Percentiles rank a stretch among this genome's conserved stretches.
These are phyloP conservation scores for Solanum tacnaense DNA, from an alignment of 257 asterid species.

Conservation along the genomic window DNA sequence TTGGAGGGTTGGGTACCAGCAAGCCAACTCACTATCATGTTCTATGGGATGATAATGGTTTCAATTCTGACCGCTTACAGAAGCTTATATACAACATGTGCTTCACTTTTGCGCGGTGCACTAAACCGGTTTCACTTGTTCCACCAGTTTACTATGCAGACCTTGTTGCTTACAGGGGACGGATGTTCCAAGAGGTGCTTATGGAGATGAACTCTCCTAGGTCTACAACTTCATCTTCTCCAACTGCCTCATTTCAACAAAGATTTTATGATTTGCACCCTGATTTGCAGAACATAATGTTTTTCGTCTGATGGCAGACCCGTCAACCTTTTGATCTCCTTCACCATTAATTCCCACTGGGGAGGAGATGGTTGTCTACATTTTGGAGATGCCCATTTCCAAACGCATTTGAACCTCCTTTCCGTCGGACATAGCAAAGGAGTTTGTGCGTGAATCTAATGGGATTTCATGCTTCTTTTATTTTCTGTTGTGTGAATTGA, in stretches of 20 bases:
- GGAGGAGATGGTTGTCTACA: neutral
- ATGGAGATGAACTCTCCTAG: conserved; percentile 18
- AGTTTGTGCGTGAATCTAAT: conserved; percentile 73
- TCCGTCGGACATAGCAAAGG: conserved; percentile 15
- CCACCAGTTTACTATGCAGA: conserved; percentile 77
- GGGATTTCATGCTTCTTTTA: conserved; percentile 9
- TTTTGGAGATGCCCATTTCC: neutral
- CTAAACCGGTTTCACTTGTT: conserved; percentile 65
- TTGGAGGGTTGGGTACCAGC: conserved; percentile 69
- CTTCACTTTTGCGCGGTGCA: conserved; percentile 62
- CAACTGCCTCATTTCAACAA: conserved; percentile 21
- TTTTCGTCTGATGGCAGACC: conserved; percentile 21
- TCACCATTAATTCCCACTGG: neutral
- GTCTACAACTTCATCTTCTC: neutral
- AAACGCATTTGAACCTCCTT: conserved; percentile 32
- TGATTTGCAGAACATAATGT: conserved; percentile 40
- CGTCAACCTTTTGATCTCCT: neutral
- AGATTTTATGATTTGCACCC: conserved; percentile 28
- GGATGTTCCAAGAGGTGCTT: conserved; percentile 46
- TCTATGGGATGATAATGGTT: conserved; percentile 48
- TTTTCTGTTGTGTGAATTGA: neutral
- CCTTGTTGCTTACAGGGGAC: conserved; percentile 73
- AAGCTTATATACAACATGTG: conserved; percentile 60
- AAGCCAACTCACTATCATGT: conserved; percentile 69
- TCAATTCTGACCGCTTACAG: conserved; percentile 48